Evolutionary conservation across 352 stramenopile genomes (phyloP).

Genomic region (Globisporangium camurandrum): DNA sequence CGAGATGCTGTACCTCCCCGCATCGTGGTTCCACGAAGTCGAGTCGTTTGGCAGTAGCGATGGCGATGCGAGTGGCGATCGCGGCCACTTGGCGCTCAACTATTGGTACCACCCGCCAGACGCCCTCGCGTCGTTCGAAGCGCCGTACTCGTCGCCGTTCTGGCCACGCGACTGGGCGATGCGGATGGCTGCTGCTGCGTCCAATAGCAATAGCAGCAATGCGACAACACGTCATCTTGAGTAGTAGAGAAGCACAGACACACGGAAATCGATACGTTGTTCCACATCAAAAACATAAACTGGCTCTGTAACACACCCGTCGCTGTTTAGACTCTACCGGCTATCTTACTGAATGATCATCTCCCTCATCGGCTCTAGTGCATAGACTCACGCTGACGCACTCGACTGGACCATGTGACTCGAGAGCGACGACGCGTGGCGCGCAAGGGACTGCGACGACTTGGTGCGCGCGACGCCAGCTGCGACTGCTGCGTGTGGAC

Average conservation of each 20-base stretch:
- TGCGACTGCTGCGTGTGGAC: slow-evolving; percentile 22
- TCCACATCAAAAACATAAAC: no score
- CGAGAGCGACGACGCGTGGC: slow-evolving; percentile 26
- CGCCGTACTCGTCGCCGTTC: slow-evolving; percentile 74
- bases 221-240: neutral
- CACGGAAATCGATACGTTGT: neutral
- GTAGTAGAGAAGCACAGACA: no score
- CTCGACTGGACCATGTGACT: slow-evolving; percentile 10
- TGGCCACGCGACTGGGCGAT: slow-evolving; percentile 63
- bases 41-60: slow-evolving; percentile 53
- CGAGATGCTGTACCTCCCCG: slow-evolving; percentile 96
- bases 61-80: slow-evolving; percentile 20
- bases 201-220: no score
- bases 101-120: slow-evolving; percentile 88
- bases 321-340: no score
- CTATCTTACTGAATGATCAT: no score
- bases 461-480: slow-evolving; percentile 47
- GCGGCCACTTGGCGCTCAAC: slow-evolving; percentile 84
- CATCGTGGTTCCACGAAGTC: slow-evolving; percentile 97
- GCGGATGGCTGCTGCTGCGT: no score
- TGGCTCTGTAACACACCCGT: no score
- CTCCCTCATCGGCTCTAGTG: no score
- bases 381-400: neutral
- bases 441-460: slow-evolving; percentile 42
- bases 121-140: slow-evolving; percentile 38